Evolutionary conservation across 2,329 filamentous ascomycete species (phyloP).

Genomic region (Talaromyces albobiverticillius): DNA sequence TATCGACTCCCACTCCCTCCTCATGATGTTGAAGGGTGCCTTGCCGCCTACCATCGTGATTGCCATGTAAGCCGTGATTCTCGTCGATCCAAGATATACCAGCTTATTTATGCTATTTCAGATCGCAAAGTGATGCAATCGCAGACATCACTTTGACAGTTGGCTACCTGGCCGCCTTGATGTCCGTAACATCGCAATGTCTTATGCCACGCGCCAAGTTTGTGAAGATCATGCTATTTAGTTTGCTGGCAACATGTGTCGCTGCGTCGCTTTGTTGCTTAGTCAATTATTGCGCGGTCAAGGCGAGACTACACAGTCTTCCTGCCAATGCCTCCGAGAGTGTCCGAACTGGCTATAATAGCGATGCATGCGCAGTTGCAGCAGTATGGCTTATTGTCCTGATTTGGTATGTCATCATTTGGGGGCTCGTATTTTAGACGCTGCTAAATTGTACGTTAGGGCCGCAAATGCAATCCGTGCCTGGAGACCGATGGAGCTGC

Average conservation of each 20-base stretch:
- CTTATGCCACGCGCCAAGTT: conserved; percentile 70
- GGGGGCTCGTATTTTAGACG: conserved; percentile 64
- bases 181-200: too few relatives aligned
- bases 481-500: conserved; percentile 46
- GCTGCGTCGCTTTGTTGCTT: conserved; percentile 61
- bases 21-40: too few relatives aligned
- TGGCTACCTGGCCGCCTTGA: too few relatives aligned
- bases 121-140: too few relatives aligned
- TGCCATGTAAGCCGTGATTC: too few relatives aligned
- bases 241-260: conserved; percentile 57
- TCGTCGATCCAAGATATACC: too few relatives aligned
- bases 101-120: too few relatives aligned
- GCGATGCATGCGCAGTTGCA: conserved; percentile 66
- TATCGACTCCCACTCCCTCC: too few relatives aligned
- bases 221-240: conserved; percentile 65
- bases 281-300: conserved; percentile 62
- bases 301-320: conserved; percentile 60
- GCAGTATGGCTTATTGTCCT: conserved; percentile 57
- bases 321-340: conserved; percentile 25
- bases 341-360: conserved; percentile 56
- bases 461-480: too few relatives aligned
- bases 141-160: too few relatives aligned
- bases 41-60: too few relatives aligned
- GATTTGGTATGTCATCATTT: conserved; percentile 65
- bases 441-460: conserved; percentile 57